Evolutionary conservation across 306 rosid genomes (phyloP), one percentile per base, ranked within the genome.

Genomic region (Castanopsis chinensis): DNA sequence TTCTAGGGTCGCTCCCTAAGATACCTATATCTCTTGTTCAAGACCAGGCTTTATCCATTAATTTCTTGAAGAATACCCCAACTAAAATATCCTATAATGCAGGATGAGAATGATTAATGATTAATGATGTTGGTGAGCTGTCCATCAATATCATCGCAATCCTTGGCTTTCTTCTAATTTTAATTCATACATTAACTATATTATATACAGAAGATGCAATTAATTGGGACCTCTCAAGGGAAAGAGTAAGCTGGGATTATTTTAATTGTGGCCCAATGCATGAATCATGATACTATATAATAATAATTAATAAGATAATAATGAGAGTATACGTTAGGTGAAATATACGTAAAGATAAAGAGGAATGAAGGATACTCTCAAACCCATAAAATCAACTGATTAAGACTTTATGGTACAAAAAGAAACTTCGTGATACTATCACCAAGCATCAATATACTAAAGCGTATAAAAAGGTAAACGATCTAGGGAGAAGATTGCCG

Each of bases 361-460:
- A 45, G 56, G 72, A n/a, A 15, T 63, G 13, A 71, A 18, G 60
- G 53, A 28, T 10, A 28, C 45, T 7, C 63, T 15, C 21, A 55
- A 37, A 30, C 60, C 6, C 58, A 21, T 5, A 35, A 57, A 67
- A 49, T 49, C 55, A 71, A 67, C 30, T 27, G 53, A 76, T 33
- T 30, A n/a, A 41, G 57, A 3, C 76, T 81, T 85, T 82, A 60
- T 2, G 60, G 9, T 63, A 75, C 90, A 81, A 65, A 41, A 72
- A 41, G 35, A 64, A 52, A 32, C 65, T 37, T 27, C 57, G 77
- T 70, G 73, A 82, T 55, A 64, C 7, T 9, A 19, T 35, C 12
- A n/a, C 23, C 51, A 49, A 70, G 32, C 69, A 20, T 19, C 52
- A 54, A 23, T 14, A 32, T 6, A n/a, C 19, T 27, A 4, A 25